phyloP scores from a whole-genome alignment of 495 filamentous ascomycete species.

The Delitschia confertaspora region DNA sequence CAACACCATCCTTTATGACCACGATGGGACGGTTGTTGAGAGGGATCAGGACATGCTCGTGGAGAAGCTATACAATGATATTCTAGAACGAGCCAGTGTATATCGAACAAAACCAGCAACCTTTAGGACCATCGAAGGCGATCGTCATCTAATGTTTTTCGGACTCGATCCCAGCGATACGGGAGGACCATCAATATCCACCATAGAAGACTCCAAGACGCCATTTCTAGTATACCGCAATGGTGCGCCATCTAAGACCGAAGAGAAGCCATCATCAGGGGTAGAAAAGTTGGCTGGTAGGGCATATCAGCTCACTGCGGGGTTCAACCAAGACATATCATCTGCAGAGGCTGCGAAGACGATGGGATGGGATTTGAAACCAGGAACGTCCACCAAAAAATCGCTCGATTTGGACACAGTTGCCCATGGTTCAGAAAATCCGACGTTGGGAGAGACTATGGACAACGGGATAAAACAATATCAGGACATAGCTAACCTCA shows the following conservation, averaged over 20 bases:
- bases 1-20: conserved; percentile 83
- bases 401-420: conserved; percentile 67
- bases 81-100: conserved; percentile 78
- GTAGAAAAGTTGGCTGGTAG: conserved; percentile 40
- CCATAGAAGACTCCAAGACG: conserved; percentile 55
- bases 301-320: conserved; percentile 32
- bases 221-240: conserved; percentile 32
- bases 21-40: conserved; percentile 72
- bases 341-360: conserved; percentile 53
- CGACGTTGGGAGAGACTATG: conserved; percentile 80
- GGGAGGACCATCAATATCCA: conserved; percentile 60
- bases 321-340: conserved; percentile 38
- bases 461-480: conserved; percentile 85
- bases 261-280: conserved; percentile 29
- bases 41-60: conserved; percentile 70
- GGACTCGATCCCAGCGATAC: conserved; percentile 68
- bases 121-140: conserved; percentile 68
- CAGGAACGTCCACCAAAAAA: conserved; percentile 50
- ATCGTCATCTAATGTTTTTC: conserved; percentile 71
- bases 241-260: conserved; percentile 27
- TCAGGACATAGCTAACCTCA: conserved; percentile 69
- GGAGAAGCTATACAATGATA: conserved; percentile 86
- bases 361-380: conserved; percentile 74
- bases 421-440: conserved; percentile 49
- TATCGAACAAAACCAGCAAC: conserved; percentile 70